phyloP scores from a whole-genome alignment of 176 grass and related monocot genomes.

The Oryza glaberrima region DNA sequence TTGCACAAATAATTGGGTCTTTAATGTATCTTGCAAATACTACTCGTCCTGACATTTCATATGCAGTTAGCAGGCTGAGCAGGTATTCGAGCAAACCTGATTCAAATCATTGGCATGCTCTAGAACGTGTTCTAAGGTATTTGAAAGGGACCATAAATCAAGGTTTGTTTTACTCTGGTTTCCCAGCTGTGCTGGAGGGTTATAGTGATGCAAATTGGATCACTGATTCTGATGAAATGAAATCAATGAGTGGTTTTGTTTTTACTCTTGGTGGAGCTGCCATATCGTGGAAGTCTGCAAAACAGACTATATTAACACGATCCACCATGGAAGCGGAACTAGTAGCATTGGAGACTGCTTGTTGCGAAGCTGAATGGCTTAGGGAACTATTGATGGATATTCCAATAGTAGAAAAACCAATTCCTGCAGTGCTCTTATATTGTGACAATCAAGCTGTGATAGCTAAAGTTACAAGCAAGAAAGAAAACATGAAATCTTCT shows the following conservation, averaged over 20 bases:
- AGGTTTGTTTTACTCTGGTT: not conserved
- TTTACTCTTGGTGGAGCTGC: slow-evolving; percentile 5
- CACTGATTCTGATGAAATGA: not conserved
- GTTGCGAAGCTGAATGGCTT: not conserved
- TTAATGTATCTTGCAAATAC: not conserved
- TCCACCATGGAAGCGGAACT: slow-evolving; percentile 5
- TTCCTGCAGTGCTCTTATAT: not conserved
- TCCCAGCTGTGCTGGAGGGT: not conserved
- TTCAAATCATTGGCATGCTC: not conserved
- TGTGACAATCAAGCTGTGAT: not conserved
- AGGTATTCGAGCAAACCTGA: not conserved
- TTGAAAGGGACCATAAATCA: not conserved
- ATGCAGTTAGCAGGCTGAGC: not conserved
- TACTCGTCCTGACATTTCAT: not conserved
- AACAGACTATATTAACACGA: slow-evolving; percentile 1
- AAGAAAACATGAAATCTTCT: not conserved
- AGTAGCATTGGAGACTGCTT: not conserved
- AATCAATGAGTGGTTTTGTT: slow-evolving; percentile 14
- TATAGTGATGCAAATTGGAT: not conserved
- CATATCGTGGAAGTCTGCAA: slow-evolving; percentile 25
- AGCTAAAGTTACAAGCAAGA: slow-evolving; percentile 11
- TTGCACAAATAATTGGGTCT: not conserved
- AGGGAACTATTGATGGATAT: not conserved
- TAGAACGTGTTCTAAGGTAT: not conserved
- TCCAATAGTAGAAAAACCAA: not conserved